Conservation (phyloP, 352 stramenopile species). For the Globisporangium apiculatum region DNA sequence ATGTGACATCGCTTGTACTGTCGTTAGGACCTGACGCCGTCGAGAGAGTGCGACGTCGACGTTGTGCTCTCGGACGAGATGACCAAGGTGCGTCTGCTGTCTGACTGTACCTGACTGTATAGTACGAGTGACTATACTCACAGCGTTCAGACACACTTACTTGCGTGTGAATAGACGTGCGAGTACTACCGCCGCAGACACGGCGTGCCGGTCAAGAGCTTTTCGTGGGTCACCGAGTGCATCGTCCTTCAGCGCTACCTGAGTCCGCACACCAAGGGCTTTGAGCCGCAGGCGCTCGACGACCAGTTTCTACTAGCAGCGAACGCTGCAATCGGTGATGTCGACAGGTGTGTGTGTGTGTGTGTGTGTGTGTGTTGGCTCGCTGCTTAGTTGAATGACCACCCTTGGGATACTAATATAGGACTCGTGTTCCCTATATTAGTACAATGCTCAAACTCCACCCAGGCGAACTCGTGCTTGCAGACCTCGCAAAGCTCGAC, state of each 20-base stretch:
- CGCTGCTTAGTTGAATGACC: background rate
- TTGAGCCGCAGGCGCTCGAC: constrained; percentile 30
- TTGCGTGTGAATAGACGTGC: constrained; percentile 28
- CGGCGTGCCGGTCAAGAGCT: constrained; percentile 43
- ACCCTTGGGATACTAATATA: background rate
- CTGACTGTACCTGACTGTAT: background rate
- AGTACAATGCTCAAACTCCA: constrained; percentile 52
- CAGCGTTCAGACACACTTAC: background rate
- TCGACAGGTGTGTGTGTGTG: constrained; percentile 45
- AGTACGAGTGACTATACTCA: too few species aligned
- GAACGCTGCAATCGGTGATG: constrained; percentile 47
- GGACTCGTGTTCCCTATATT: too few species aligned
- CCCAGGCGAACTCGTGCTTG: constrained; percentile 67
- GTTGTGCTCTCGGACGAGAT: constrained; percentile 63
- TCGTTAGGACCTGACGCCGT: constrained; percentile 39
- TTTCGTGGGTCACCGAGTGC: constrained; percentile 76
- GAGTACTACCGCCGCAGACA: constrained; percentile 38
- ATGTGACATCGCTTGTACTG: too few species aligned
- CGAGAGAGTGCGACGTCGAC: constrained; percentile 33
- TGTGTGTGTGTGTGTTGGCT: background rate
- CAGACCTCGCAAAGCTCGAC: constrained; percentile 43
- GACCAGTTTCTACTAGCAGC: constrained; percentile 22
- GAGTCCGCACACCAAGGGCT: constrained; percentile 26
- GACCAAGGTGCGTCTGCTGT: constrained; percentile 36
- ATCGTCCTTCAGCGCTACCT: constrained; percentile 66